Base-by-base conservation (phyloP, 2,329 filamentous ascomycete genomes). In the Neoarthrinium moseri region DNA sequence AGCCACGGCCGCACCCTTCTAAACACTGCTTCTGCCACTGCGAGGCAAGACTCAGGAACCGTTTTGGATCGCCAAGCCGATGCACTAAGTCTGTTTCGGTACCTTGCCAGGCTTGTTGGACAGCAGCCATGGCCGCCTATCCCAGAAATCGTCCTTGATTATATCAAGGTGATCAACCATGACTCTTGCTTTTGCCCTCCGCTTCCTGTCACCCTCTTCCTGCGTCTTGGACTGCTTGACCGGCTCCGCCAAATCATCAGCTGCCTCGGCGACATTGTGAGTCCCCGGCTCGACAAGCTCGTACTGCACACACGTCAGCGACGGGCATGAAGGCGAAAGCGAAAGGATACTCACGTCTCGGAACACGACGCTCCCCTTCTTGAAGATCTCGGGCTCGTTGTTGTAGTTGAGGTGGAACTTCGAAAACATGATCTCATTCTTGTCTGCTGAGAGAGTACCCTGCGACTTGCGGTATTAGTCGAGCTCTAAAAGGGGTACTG, bases 341-440 rank as follows among this genome's bases (percentile, higher is more conserved):
- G 22, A 29, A 11, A 4, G 10, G 15, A 39, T 26, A 66, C 80
- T 60, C 68, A 87, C 87, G 63, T 94, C 87, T 57, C 91, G 80
- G 64, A 91, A 94, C 5, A 97, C 69, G 2, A 96, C 86, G 54
- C 89, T 97, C 4, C 94, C 94, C 65, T 97, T 99, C 65, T 86
- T 94, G 67, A 82, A 96, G 13, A 96, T 91, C 52, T 95, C 90
- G 0, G 83, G 83, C 66, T 99, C 94, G 55, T 96, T 94, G 67
- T 99, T 99, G 70, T 99, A 99, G 69, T 99, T 99, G 63, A 97
- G 91, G 3, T 84, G 81, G 65, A 96, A 97, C 21, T 79, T 78
- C 2, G 84, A 87, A 66, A 94, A 99, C 12, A 99, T 71, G 17
- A 99, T 95, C 71, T 99, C 94, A 61, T 99, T 94, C 71, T 99